Percentiles rank a stretch among this genome's conserved stretches.
phyloP scores from a whole-genome alignment of 768 basidiomycete genomes.

The Rhizopogon vesiculosus region DNA sequence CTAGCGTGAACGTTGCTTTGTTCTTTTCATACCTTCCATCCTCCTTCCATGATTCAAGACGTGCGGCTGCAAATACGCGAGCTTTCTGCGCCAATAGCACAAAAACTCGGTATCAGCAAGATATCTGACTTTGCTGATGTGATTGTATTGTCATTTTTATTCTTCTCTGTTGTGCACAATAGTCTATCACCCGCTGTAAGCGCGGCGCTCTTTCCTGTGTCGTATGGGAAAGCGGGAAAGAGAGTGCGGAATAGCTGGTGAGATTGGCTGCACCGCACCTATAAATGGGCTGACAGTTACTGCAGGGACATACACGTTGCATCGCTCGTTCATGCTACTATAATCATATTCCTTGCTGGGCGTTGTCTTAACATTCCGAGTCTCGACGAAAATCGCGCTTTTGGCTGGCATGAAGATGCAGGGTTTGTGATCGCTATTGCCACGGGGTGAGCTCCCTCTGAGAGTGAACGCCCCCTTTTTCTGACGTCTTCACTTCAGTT shows the following conservation, averaged over 20 bases:
- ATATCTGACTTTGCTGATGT: constrained; percentile 53
- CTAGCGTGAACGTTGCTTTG: not conserved
- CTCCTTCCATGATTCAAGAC: constrained; percentile 22
- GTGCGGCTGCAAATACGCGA: constrained; percentile 24
- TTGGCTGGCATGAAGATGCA: constrained; percentile 63
- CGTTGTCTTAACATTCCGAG: constrained; percentile 44
- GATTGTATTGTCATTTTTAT: constrained; percentile 47
- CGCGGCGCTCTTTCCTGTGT: constrained; percentile 39
- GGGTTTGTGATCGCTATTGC: constrained; percentile 65
- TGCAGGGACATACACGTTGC: constrained; percentile 65
- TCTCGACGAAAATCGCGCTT: constrained; percentile 59
- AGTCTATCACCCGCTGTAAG: constrained; percentile 53
- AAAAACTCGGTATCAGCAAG: constrained; percentile 43
- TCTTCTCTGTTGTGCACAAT: constrained; percentile 56
- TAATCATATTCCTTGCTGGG: constrained; percentile 62
- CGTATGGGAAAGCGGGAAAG: constrained; percentile 43
- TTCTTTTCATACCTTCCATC: not conserved
- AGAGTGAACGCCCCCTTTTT: not conserved
- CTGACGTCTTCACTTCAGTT: constrained; percentile 32
- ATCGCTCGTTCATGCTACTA: constrained; percentile 67
- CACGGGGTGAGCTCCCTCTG: constrained; percentile 47
- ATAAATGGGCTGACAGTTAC: not conserved
- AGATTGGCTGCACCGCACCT: constrained; percentile 8
- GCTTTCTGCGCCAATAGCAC: constrained; percentile 21
- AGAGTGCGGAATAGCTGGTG: constrained; percentile 60